Evolutionary conservation across 1,284 basidiomycete species (phyloP), one percentile per base, ranked within the genome.

Genomic region (Cryptococcus maquisensis): DNA sequence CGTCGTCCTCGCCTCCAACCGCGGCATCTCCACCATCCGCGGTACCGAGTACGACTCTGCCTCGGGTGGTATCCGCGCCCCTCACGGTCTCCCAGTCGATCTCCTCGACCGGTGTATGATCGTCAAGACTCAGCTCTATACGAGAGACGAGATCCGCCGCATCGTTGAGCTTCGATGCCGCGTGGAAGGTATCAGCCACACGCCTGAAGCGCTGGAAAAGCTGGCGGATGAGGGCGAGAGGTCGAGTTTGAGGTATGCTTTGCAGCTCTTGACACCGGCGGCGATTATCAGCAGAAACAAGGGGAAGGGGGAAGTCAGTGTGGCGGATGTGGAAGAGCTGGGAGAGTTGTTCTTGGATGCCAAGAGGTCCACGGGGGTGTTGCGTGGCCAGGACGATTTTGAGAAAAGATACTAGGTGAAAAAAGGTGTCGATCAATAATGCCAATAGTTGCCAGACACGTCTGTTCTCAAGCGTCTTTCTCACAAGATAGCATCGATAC

Each of bases 71-170:
- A 87, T 98, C 55, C 81, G 91, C 18, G 83, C 90, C 1, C 90
- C 96, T 0, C 95, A 98, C 73, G 96, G 95, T 21, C 82, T 98
- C 51, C 96, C 95, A 4, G 83, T 94, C 49, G 95, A 98, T 78
- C 79, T 98, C 24, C 81, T 98, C 44, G 95, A 98, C 77, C 82
- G 95, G 54, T 98, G 95, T 77, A 86, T 98, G 81, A 98, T 98
- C 59, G 93, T 98, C 41, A 89, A 92, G 69, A 98, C 95, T 1
- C 83, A 89, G 55, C 81, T 84, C 6, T 96, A 98, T 76, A 83
- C 83, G 10, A 82, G 84, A 41, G 87, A 89, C 9, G 90, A 98
- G 72, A 88, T 98, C 56, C 85, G 84, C 41, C 86, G 86, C 68
- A 91, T 98, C 24, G 81, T 98, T 5, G 86, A 90, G 63, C 79